A percentile compares a stretch with the other conserved stretches of the same genome.
Evolutionary conservation across 2,329 filamentous ascomycete species (phyloP).

Genomic region (Aspergillus pseudoterreus): DNA sequence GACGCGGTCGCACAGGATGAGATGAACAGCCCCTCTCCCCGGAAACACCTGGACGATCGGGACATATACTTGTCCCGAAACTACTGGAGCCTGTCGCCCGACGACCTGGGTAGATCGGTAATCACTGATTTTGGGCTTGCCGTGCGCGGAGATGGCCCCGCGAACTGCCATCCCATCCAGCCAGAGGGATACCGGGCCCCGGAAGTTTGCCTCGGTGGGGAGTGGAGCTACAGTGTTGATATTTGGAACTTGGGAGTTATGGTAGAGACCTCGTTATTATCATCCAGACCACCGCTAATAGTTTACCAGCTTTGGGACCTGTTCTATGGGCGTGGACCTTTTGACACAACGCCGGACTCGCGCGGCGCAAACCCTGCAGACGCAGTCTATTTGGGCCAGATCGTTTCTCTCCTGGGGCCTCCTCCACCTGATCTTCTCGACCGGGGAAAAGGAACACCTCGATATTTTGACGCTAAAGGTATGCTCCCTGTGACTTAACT

Average conservation of each 20-base stretch:
- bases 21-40: conserved; percentile 21
- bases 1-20: conserved; percentile 22
- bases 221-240: conserved; percentile 29
- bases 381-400: conserved; percentile 27
- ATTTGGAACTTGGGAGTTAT: conserved; percentile 33
- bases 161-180: conserved; percentile 42
- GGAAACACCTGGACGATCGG: conserved; percentile 24
- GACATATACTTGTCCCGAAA: conserved; percentile 29
- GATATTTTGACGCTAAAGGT: conserved; percentile 17
- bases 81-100: conserved; percentile 18
- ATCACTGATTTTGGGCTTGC: conserved; percentile 29
- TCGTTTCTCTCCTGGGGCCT: conserved; percentile 31
- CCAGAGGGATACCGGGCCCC: conserved; percentile 29
- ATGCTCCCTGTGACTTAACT: conserved; percentile 5
- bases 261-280: conserved; percentile 12
- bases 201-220: conserved; percentile 26
- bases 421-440: conserved; percentile 30
- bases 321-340: conserved; percentile 16
- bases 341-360: conserved; percentile 9
- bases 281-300: conserved; percentile 4
- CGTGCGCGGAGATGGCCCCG: conserved; percentile 24
- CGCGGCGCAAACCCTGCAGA: conserved; percentile 4
- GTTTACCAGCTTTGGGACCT: conserved; percentile 20
- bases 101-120: conserved; percentile 17
- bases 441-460: conserved; percentile 18